phyloP scores from a whole-genome alignment of 2,329 filamentous ascomycete species.

The Periconia digitata region DNA sequence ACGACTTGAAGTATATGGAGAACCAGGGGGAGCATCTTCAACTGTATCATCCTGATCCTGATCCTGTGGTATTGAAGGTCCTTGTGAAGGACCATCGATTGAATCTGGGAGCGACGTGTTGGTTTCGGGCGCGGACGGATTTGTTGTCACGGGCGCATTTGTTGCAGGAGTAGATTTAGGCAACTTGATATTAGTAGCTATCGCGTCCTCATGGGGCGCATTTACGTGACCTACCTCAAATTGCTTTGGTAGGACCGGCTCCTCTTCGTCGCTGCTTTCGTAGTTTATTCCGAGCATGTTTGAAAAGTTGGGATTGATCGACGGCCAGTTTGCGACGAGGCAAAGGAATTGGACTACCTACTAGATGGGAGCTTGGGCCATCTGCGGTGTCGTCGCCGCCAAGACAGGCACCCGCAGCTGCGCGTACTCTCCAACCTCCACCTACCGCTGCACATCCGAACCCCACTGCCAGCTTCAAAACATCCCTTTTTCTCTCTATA shows the following conservation, averaged over 20 bases:
- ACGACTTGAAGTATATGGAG: constrained; percentile 69
- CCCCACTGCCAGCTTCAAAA: constrained; percentile 4
- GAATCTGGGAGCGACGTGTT: constrained; percentile 10
- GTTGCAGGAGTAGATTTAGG: constrained; percentile 17
- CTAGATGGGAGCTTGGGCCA: constrained; percentile 41
- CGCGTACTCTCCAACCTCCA: constrained; percentile 23
- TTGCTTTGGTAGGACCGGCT: constrained; percentile 31
- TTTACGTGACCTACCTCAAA: constrained; percentile 43
- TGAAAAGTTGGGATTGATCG: constrained; percentile 1
- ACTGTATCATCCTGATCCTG: constrained; percentile 14
- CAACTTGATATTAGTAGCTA: constrained; percentile 52
- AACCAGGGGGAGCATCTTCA: constrained; percentile 44
- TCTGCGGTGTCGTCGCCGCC: constrained; percentile 14
- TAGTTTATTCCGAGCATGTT: constrained; percentile 47
- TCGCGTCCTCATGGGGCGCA: constrained; percentile 34
- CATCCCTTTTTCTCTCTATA: neutral
- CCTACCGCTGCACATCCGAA: constrained; percentile 17
- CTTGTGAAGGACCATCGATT: constrained; percentile 29
- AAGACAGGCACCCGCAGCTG: constrained; percentile 9
- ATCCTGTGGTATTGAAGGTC: constrained; percentile 26
- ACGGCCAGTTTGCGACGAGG: neutral
- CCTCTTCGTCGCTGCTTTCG: constrained; percentile 52
- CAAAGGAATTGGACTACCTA: constrained; percentile 9
- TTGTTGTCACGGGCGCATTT: constrained; percentile 14
- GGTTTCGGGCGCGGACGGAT: constrained; percentile 11